These are phyloP conservation scores for Heliamphora exappendiculata DNA, from an alignment of 148 eudicot species.

Conservation along the genomic window DNA sequence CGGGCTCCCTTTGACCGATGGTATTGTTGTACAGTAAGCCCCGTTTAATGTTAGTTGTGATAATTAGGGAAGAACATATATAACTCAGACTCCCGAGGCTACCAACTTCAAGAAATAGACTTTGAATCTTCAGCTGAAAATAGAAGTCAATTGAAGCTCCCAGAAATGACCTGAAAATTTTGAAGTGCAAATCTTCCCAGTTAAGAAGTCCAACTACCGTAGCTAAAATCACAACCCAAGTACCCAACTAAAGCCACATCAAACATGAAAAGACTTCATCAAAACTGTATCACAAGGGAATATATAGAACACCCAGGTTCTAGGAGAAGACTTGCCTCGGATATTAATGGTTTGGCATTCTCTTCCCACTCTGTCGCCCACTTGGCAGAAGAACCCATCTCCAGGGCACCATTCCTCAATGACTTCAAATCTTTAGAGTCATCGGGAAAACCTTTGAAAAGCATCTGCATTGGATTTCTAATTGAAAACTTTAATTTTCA, in stretches of 20 bases:
- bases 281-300: background rate
- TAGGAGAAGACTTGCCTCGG: constrained; percentile 33
- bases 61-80: background rate
- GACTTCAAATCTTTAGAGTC: constrained; percentile 44
- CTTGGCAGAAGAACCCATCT: constrained; percentile 52
- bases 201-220: background rate
- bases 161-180: constrained; percentile 29
- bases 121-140: background rate
- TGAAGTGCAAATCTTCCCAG: background rate
- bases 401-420: constrained; percentile 57
- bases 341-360: constrained; percentile 72
- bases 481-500: background rate
- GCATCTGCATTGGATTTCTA: constrained; percentile 26
- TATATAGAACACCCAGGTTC: background rate
- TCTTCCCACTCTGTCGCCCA: constrained; percentile 90
- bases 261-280: background rate
- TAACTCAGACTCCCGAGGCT: background rate
- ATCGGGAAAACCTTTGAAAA: constrained; percentile 40
- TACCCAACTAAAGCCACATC: background rate
- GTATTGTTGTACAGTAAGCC: background rate
- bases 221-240: background rate
- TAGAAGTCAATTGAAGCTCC: constrained; percentile 14
- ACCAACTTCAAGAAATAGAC: background rate
- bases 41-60: background rate
- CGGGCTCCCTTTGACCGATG: background rate